Evolutionary conservation across 306 rosid genomes (phyloP).

Genomic region (Castanopsis chinensis): DNA sequence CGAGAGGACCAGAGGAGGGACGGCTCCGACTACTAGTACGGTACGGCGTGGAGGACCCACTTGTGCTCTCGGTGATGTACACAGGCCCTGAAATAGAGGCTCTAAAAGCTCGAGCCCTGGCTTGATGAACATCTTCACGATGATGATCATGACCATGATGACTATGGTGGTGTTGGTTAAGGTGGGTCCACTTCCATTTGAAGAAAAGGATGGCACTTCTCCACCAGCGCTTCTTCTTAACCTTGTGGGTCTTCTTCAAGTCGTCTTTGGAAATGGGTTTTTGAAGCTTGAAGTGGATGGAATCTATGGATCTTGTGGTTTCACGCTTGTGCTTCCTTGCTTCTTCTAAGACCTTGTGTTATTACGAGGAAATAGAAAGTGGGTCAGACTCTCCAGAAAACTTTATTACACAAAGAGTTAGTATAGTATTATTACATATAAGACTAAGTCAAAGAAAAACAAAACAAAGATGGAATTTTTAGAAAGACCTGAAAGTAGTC

Average conservation of each 20-base stretch:
- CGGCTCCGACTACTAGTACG: constrained; percentile 49
- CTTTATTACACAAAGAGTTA: not conserved
- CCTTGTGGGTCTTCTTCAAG: constrained; percentile 43
- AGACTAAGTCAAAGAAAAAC: not conserved
- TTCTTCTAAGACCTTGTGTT: constrained; percentile 69
- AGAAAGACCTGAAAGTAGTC: constrained; percentile 77
- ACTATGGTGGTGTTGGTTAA: not conserved
- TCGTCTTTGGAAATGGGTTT: constrained; percentile 80
- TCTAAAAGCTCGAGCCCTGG: constrained; percentile 69
- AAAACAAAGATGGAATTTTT: not conserved
- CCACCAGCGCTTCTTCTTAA: constrained; percentile 86
- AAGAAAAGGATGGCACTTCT: constrained; percentile 65
- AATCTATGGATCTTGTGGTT: constrained; percentile 64
- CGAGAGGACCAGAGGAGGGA: constrained; percentile 68
- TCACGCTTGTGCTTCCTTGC: constrained; percentile 80
- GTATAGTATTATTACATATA: not conserved
- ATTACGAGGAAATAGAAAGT: not conserved
- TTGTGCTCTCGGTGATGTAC: constrained; percentile 70
- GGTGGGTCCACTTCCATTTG: constrained; percentile 59
- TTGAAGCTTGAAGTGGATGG: constrained; percentile 85
- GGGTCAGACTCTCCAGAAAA: not conserved
- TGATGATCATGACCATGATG: not conserved
- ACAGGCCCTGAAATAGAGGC: constrained; percentile 84
- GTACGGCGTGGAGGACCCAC: constrained; percentile 64
- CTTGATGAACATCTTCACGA: constrained; percentile 59